These are phyloP conservation scores for Melampsora larici-populina DNA, from an alignment of 1,284 basidiomycete species.

Conservation along the genomic window DNA sequence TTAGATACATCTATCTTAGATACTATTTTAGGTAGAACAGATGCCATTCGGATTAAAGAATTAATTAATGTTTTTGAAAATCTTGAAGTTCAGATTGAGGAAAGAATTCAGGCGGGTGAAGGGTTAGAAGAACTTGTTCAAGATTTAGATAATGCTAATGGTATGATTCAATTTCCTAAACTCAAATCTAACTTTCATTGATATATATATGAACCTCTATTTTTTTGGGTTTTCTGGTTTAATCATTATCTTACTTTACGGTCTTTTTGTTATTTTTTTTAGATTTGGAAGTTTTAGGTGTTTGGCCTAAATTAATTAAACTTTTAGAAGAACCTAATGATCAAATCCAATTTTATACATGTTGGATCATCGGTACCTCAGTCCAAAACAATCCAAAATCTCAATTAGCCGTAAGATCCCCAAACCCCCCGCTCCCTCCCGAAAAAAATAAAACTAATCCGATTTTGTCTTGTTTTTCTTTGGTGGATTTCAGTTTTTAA, in stretches of 20 bases:
- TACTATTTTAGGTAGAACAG: slow-evolving; percentile 32
- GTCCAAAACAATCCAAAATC: slow-evolving; percentile 43
- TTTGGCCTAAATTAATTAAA: slow-evolving; percentile 31
- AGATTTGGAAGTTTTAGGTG: slow-evolving; percentile 36
- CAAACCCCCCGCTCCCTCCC: neutral
- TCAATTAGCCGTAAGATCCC: slow-evolving; percentile 29
- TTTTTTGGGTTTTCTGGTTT: too few relatives aligned
- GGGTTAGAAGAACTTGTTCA: slow-evolving; percentile 39
- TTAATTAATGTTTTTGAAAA: slow-evolving; percentile 25
- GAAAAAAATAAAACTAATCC: neutral
- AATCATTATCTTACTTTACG: too few relatives aligned
- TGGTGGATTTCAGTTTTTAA: slow-evolving; percentile 29
- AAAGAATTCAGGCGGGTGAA: slow-evolving; percentile 27
- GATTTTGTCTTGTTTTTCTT: too few relatives aligned
- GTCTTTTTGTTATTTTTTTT: neutral
- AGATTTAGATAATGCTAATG: slow-evolving; percentile 41
- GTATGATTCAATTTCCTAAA: neutral
- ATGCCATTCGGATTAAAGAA: slow-evolving; percentile 36
- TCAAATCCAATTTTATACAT: slow-evolving; percentile 39
- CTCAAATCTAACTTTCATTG: too few relatives aligned
- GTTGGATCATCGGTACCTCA: slow-evolving; percentile 43
- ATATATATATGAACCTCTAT: too few relatives aligned
- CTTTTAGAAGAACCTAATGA: slow-evolving; percentile 31
- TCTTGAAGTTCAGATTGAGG: neutral
- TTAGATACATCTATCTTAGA: slow-evolving; percentile 28